These are phyloP conservation scores for Prorocentrum cordatum DNA, from an alignment of 169 alveolate genomes.

Conservation along the genomic window DNA sequence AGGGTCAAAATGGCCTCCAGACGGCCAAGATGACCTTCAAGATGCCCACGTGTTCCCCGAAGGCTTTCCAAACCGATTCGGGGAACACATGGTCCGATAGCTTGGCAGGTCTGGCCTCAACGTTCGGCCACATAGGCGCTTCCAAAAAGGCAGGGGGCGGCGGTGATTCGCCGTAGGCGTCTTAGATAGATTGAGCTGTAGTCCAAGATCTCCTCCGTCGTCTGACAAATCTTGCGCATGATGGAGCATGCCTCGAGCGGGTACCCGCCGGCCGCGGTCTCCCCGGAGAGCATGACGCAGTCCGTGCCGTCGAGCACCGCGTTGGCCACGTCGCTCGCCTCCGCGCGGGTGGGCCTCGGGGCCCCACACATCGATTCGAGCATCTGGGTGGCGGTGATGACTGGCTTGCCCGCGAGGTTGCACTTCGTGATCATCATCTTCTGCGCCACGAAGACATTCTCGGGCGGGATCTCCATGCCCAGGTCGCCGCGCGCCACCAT, in stretches of 20 bases:
- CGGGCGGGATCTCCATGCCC: conserved; percentile 98
- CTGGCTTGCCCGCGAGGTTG: conserved; percentile 93
- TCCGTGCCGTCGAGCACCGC: conserved; percentile 99
- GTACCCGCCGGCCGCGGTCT: conserved; percentile 86
- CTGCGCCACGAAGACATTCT: conserved; percentile 94
- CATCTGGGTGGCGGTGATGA: conserved; percentile 98
- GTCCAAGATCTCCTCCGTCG: conserved; percentile 84
- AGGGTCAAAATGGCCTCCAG: too few relatives aligned
- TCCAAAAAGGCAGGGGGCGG: too few relatives aligned
- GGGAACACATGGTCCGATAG: too few relatives aligned
- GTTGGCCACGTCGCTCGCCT: conserved; percentile 97
- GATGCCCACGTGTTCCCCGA: too few relatives aligned
- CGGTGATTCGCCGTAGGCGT: too few relatives aligned
- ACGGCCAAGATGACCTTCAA: too few relatives aligned
- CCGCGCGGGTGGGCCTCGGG: conserved; percentile 99
- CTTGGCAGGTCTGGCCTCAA: too few relatives aligned
- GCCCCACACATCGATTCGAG: conserved; percentile 93
- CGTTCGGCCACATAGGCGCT: too few relatives aligned
- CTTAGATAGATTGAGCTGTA: conserved; percentile 73
- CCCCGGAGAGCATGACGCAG: conserved; percentile 90
- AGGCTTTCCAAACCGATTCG: too few relatives aligned
- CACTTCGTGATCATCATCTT: conserved; percentile 93
- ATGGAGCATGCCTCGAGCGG: conserved; percentile 81
- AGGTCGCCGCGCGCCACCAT: conserved; percentile 99
- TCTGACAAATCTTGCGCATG: conserved; percentile 83